Base-by-base conservation (phyloP, 371 early-diverging fungal genomes). In the Actinomucor elegans region DNA sequence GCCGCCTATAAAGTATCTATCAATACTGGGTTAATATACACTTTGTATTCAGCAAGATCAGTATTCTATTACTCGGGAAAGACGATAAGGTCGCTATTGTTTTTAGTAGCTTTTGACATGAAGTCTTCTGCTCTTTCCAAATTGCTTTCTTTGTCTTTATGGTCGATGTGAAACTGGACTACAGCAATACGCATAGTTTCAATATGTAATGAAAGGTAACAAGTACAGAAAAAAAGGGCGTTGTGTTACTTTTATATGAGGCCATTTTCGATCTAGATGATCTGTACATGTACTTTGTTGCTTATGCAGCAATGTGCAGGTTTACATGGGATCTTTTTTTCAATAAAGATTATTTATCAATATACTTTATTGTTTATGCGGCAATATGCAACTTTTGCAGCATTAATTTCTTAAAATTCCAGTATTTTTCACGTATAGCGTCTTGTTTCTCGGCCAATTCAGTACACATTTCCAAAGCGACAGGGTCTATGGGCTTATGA, bases 371-470 rank as follows among this genome's bases (percentile, higher is more conserved):
- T n/a, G n/a, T n/a, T n/a, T n/a, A n/a, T 4, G 14, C 5, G 8
- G 26, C 28, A 36, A 10, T 29, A 21, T 59, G 49, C 9, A 55
- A 34, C 21, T 55, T 53, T 45, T 61, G 53, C 23, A 83, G 59
- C 31, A 71, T 72, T 23, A 54, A 17, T 57, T 78, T 84, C 44
- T 84, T 80, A 77, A 81, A 90, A 29, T 66, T 50, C 93, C 93
- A 93, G 66, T 91, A 93, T 48, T 80, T 84, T 52, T 69, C 52
- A 37, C 92, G 84, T 35, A 89, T 81, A 0, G 77, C 64, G 55
- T 93, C 93, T 20, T 75, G 58, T 26, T 79, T 77, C 12, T 71
- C 70, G 6, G 88, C 86, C 51, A 93, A 66, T 15, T 53, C 56
- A 24, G 61, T 62, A 64, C 89, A 88, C 52, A 75, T 61, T 75